A percentile compares a stretch with the other conserved stretches of the same genome.
Evolutionary conservation across 2,329 filamentous ascomycete genomes (phyloP).

Genomic region (Didymella pinodella): DNA sequence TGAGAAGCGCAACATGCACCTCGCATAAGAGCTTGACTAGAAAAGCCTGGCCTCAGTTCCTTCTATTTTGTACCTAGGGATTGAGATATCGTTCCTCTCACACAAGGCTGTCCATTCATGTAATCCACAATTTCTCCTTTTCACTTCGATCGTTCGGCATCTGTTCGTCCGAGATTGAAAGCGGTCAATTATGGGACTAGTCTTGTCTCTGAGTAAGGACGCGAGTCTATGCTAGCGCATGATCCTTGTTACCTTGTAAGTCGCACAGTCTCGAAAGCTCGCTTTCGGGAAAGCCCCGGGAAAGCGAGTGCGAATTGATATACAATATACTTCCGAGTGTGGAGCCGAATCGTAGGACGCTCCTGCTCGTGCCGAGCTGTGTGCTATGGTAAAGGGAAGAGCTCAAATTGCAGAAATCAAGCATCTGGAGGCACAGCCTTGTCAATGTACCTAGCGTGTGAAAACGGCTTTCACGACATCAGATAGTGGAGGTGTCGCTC

Average conservation of each 20-base stretch:
- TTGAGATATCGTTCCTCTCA: not conserved
- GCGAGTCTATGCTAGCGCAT: not conserved
- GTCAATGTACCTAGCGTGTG: too few relatives aligned
- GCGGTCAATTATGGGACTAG: not conserved
- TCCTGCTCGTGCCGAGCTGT: not conserved
- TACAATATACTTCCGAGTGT: not conserved
- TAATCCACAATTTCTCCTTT: not conserved
- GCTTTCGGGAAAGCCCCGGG: not conserved
- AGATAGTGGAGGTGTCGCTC: constrained; percentile 4
- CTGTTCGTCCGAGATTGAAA: not conserved
- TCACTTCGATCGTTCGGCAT: not conserved
- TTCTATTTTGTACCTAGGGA: not conserved
- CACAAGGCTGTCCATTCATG: not conserved
- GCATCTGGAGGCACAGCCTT: not conserved
- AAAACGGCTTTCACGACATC: not conserved
- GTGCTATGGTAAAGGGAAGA: too few relatives aligned
- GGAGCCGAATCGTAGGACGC: not conserved
- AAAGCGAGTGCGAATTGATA: not conserved
- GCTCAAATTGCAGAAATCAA: not conserved
- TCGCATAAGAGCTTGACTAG: not conserved
- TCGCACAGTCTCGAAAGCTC: not conserved
- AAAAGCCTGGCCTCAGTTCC: not conserved
- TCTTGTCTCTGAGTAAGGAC: not conserved
- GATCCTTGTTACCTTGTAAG: not conserved
- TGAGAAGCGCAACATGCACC: not conserved